A percentile compares a stretch with the other conserved stretches of the same genome.
Conservation (phyloP, 352 stramenopile genomes). For the Phytophthora pistaciae region DNA sequence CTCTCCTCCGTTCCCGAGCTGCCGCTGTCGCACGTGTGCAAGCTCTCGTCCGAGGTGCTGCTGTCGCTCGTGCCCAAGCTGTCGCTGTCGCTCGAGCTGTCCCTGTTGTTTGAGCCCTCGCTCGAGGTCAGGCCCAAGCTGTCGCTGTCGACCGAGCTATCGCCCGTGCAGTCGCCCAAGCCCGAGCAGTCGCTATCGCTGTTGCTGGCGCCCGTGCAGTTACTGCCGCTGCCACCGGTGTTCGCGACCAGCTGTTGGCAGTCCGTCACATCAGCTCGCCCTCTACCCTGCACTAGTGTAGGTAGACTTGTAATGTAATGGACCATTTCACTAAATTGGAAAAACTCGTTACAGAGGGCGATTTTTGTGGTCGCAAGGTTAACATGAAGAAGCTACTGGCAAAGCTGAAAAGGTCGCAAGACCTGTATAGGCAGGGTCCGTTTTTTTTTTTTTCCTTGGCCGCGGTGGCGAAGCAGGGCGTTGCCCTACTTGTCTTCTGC, state of each 20-base stretch:
- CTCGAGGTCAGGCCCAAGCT: not conserved
- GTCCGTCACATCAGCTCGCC: not conserved
- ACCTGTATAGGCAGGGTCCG: not conserved
- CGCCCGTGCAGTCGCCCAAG: too few species aligned
- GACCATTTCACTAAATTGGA: not conserved
- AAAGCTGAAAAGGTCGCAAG: not conserved
- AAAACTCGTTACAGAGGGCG: not conserved
- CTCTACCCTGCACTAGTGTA: not conserved
- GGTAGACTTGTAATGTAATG: not conserved
- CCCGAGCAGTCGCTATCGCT: not conserved
- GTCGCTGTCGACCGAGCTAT: too few species aligned
- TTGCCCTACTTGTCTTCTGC: not conserved
- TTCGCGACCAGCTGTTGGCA: not conserved
- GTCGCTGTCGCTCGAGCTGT: not conserved
- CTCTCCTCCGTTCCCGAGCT: too few species aligned
- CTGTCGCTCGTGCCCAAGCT: too few species aligned
- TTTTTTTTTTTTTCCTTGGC: not conserved
- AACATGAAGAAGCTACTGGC: not conserved
- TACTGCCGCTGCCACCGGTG: not conserved
- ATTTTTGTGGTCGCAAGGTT: not conserved
- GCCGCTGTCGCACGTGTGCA: too few species aligned
- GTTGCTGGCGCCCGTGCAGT: not conserved
- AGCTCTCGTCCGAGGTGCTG: too few species aligned
- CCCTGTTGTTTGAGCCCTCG: too few species aligned
- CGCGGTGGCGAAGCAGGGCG: not conserved